phyloP scores from a whole-genome alignment of 2,329 filamentous ascomycete species.

The Exophiala aquamarina region DNA sequence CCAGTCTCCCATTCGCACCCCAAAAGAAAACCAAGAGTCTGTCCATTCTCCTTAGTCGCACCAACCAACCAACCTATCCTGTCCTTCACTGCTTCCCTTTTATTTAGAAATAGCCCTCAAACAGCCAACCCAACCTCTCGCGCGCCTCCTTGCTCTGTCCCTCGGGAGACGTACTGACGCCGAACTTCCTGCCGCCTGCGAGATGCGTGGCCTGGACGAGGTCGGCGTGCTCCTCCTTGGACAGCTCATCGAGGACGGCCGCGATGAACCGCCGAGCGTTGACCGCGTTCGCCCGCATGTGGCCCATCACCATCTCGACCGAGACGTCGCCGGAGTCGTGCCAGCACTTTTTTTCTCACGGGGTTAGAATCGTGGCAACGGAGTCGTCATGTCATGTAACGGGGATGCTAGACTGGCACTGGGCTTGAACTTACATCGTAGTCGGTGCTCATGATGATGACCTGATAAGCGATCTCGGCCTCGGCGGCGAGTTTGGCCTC shows the following conservation, averaged over 20 bases:
- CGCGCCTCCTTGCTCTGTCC: constrained; percentile 72
- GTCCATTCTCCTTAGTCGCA: too few relatives aligned
- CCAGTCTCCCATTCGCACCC: too few relatives aligned
- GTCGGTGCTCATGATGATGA: constrained; percentile 99
- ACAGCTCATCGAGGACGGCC: constrained; percentile 82
- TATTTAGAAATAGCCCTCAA: constrained; percentile 57
- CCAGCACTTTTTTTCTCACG: constrained; percentile 74
- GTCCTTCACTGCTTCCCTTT: background rate
- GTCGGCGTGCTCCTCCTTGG: constrained; percentile 72
- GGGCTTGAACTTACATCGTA: constrained; percentile 70
- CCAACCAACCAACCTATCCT: too few relatives aligned
- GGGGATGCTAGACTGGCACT: too few relatives aligned
- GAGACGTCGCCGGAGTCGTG: constrained; percentile 79
- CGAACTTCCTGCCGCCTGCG: constrained; percentile 72
- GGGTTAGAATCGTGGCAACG: too few relatives aligned
- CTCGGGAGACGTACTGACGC: constrained; percentile 78
- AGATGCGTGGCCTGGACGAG: constrained; percentile 79
- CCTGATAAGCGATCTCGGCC: constrained; percentile 94
- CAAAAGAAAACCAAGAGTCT: too few relatives aligned
- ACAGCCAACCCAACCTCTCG: constrained; percentile 81
- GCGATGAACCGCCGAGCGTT: constrained; percentile 85
- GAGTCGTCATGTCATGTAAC: too few relatives aligned
- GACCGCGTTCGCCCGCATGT: constrained; percentile 89
- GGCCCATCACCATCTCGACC: constrained; percentile 94
- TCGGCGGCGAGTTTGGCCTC: constrained; percentile 96